These are phyloP conservation scores for Coniosporium tulheliwenetii DNA, from an alignment of 2,329 filamentous ascomycete species.

Conservation along the genomic window DNA sequence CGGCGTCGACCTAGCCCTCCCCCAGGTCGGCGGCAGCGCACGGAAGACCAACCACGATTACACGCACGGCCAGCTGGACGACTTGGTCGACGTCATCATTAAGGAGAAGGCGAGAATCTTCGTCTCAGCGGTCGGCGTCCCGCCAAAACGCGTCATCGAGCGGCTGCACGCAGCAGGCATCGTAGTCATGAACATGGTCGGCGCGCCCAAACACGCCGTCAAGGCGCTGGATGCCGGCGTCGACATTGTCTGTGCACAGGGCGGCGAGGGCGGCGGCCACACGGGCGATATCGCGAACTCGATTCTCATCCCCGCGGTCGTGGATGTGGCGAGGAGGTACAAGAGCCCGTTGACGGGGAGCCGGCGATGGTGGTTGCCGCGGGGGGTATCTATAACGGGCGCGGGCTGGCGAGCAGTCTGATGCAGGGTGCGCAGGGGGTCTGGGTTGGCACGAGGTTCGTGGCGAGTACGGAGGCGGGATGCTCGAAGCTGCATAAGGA, in stretches of 20 bases:
- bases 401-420: slow-evolving; percentile 62
- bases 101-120: slow-evolving; percentile 73
- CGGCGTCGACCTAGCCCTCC: slow-evolving; percentile 80
- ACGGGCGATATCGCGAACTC: slow-evolving; percentile 75
- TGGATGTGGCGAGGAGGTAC: slow-evolving; percentile 65
- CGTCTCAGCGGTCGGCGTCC: slow-evolving; percentile 77
- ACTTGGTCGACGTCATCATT: slow-evolving; percentile 76
- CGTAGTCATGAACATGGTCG: slow-evolving; percentile 94
- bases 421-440: slow-evolving; percentile 82
- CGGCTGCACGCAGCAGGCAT: slow-evolving; percentile 66
- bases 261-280: slow-evolving; percentile 85
- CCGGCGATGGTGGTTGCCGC: slow-evolving; percentile 74
- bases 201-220: slow-evolving; percentile 75
- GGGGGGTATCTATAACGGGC: slow-evolving; percentile 72
- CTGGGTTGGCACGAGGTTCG: slow-evolving; percentile 90
- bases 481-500: slow-evolving; percentile 73
- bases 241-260: slow-evolving; percentile 84
- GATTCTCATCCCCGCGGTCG: slow-evolving; percentile 76
- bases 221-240: slow-evolving; percentile 79
- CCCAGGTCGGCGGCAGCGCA: slow-evolving; percentile 70
- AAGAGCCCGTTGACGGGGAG: slow-evolving; percentile 50
- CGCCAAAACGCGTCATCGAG: slow-evolving; percentile 57
- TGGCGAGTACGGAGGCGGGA: slow-evolving; percentile 66
- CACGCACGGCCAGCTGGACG: slow-evolving; percentile 74
- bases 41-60: slow-evolving; percentile 94